A percentile compares a stretch with the other conserved stretches of the same genome.
Evolutionary conservation across 805 yeast species (phyloP).

Genomic region (Candida vartiovaarae): DNA sequence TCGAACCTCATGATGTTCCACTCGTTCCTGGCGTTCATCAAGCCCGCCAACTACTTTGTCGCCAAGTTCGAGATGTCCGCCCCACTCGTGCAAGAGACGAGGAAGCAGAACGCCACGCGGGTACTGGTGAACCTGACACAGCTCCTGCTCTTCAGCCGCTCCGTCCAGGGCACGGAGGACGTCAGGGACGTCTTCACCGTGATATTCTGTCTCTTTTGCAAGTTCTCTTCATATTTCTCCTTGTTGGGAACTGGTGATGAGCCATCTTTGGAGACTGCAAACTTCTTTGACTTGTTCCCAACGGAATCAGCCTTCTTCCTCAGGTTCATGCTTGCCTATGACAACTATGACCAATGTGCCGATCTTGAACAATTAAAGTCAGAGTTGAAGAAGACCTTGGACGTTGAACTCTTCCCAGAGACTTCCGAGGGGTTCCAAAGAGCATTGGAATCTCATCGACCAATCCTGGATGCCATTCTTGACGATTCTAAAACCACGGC

Average conservation of each 20-base stretch:
- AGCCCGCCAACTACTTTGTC: slow-evolving; percentile 15
- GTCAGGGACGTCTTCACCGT: slow-evolving; percentile 3
- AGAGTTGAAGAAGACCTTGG: not conserved
- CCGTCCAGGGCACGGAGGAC: slow-evolving; percentile 2
- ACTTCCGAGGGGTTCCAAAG: slow-evolving; percentile 2
- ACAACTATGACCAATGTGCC: not conserved
- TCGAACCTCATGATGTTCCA: slow-evolving; percentile 7
- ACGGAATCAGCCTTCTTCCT: slow-evolving; percentile 8
- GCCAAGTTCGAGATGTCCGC: slow-evolving; percentile 10
- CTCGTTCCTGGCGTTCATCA: slow-evolving; percentile 11
- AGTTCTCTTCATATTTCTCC: slow-evolving; percentile 4
- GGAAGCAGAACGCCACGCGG: slow-evolving; percentile 10
- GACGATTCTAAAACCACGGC: not conserved
- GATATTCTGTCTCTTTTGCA: slow-evolving; percentile 4
- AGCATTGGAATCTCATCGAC: slow-evolving; percentile 2
- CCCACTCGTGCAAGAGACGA: slow-evolving; percentile 2
- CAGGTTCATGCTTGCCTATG: slow-evolving; percentile 6
- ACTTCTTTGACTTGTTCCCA: slow-evolving; percentile 9
- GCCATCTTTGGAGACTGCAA: not conserved
- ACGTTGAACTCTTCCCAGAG: not conserved
- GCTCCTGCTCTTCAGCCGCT: slow-evolving; percentile 9
- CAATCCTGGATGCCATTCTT: not conserved
- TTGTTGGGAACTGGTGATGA: not conserved
- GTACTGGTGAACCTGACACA: slow-evolving; percentile 15
- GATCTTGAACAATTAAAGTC: slow-evolving; percentile 3